Percentiles rank a stretch among this genome's conserved stretches.
Conservation (phyloP, 768 basidiomycete species). For the Lentinula aciculospora region DNA sequence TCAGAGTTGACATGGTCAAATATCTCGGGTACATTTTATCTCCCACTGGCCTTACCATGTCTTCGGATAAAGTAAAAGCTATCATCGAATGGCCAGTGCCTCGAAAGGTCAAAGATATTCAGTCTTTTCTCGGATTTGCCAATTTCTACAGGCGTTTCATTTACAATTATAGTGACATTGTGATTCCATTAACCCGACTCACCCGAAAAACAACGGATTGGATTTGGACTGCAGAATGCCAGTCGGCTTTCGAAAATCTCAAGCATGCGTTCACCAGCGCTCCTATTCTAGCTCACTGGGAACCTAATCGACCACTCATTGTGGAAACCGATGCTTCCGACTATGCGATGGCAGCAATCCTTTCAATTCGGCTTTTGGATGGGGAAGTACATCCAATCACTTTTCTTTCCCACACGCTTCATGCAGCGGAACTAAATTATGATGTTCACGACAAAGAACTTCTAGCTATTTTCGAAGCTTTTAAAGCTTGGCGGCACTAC, state of each 20-base stretch:
- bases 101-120: too few relatives aligned
- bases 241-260: constrained; percentile 22
- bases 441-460: neutral
- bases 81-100: too few relatives aligned
- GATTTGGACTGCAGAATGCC: constrained; percentile 16
- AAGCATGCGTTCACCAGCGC: constrained; percentile 20
- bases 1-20: too few relatives aligned
- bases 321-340: constrained; percentile 26
- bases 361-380: constrained; percentile 30
- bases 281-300: constrained; percentile 19
- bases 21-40: too few relatives aligned
- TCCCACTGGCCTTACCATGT: too few relatives aligned
- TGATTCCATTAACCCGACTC: too few relatives aligned
- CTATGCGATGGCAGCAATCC: constrained; percentile 25
- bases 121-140: too few relatives aligned
- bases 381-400: constrained; percentile 34
- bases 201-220: too few relatives aligned
- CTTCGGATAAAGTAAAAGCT: too few relatives aligned
- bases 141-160: too few relatives aligned
- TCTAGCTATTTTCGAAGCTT: neutral
- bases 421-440: neutral
- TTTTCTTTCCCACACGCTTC: constrained; percentile 23
- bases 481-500: neutral
- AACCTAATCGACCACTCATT: constrained; percentile 13
- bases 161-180: too few relatives aligned